Percentiles rank a stretch among this genome's conserved stretches.
phyloP scores from a whole-genome alignment of 768 basidiomycete species.

The Macrolepiota dolichaula region DNA sequence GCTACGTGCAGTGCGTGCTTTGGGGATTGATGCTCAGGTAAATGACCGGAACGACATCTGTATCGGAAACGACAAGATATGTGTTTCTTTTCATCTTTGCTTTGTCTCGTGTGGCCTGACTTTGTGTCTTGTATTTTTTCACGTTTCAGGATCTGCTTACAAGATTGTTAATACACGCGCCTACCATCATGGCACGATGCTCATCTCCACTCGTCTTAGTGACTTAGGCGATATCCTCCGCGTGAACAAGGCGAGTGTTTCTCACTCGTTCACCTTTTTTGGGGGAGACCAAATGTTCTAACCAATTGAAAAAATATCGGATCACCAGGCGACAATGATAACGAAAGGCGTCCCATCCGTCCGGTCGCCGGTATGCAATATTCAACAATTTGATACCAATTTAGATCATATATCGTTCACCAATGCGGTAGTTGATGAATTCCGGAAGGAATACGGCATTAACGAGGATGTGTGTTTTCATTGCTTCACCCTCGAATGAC shows the following conservation, averaged over 20 bases:
- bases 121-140: constrained; percentile 13
- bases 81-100: constrained; percentile 31
- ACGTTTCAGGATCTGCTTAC: constrained; percentile 98
- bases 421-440: constrained; percentile 63
- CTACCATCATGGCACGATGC: constrained; percentile 99
- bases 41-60: constrained; percentile 94
- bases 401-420: constrained; percentile 72
- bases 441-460: constrained; percentile 53
- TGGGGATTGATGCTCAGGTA: constrained; percentile 74
- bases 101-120: background rate
- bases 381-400: constrained; percentile 47
- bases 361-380: constrained; percentile 88
- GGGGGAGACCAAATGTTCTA: background rate
- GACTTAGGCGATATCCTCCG: constrained; percentile 71
- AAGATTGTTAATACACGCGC: constrained; percentile 89
- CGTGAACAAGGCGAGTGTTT: constrained; percentile 55
- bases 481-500: background rate
- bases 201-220: constrained; percentile 77
- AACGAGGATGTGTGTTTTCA: constrained; percentile 24
- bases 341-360: constrained; percentile 90
- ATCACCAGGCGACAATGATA: constrained; percentile 63
- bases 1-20: constrained; percentile 65
- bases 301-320: background rate
- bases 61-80: constrained; percentile 83
- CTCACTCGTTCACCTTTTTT: background rate